These are phyloP conservation scores for Lagenidium giganteum DNA, from an alignment of 352 stramenopile genomes.

Conservation along the genomic window DNA sequence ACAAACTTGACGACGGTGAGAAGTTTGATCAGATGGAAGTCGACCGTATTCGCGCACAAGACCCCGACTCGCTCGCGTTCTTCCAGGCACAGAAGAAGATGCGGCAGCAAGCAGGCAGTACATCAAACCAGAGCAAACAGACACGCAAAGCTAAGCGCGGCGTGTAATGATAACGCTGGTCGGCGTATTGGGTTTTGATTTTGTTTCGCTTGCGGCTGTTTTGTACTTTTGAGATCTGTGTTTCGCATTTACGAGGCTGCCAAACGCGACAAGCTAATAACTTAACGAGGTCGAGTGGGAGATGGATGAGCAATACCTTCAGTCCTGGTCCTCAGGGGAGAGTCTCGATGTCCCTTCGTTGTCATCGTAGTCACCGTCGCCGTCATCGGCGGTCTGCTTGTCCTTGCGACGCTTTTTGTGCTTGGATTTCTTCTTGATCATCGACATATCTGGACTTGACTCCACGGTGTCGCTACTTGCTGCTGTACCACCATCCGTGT, in stretches of 20 bases:
- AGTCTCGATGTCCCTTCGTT: too few species aligned
- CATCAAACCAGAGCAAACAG: constrained; percentile 15
- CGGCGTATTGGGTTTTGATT: too few species aligned
- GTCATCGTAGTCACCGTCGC: constrained; percentile 12
- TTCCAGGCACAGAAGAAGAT: constrained; percentile 90
- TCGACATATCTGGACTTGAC: constrained; percentile 8
- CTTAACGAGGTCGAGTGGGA: too few species aligned
- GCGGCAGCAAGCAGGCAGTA: constrained; percentile 31
- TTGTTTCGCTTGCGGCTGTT: too few species aligned
- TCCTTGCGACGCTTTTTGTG: constrained; percentile 49
- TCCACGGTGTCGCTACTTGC: too few species aligned
- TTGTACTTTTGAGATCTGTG: too few species aligned
- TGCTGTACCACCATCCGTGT: too few species aligned
- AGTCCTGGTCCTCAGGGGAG: constrained; percentile 17
- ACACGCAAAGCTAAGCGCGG: constrained; percentile 25
- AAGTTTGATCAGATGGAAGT: constrained; percentile 91
- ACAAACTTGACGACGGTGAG: constrained; percentile 89
- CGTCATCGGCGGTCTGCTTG: constrained; percentile 30
- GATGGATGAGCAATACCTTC: too few species aligned
- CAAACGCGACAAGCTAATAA: too few species aligned
- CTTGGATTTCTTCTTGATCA: constrained; percentile 33
- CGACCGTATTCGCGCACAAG: constrained; percentile 77
- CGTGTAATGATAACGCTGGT: constrained; percentile 22
- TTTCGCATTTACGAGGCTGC: too few species aligned
- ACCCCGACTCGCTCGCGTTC: constrained; percentile 89